Evolutionary conservation across 2,329 filamentous ascomycete genomes (phyloP).

Genomic region (Aspergillus clavatus): DNA sequence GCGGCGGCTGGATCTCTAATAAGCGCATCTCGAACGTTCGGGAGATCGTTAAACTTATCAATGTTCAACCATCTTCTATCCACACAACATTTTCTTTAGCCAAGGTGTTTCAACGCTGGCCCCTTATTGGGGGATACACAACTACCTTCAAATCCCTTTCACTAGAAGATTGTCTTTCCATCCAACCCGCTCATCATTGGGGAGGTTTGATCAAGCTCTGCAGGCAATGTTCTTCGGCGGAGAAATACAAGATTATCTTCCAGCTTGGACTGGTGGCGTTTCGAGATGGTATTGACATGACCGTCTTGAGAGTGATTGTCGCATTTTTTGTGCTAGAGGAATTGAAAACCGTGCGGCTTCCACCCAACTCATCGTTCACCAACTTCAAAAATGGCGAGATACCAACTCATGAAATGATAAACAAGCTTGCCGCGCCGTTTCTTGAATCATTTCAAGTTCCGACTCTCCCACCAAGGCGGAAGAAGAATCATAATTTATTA

Average conservation of each 20-base stretch:
- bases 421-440: background rate
- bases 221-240: slow-evolving; percentile 14
- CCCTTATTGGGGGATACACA: slow-evolving; percentile 38
- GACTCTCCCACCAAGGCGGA: slow-evolving; percentile 8
- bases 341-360: slow-evolving; percentile 37
- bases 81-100: slow-evolving; percentile 21
- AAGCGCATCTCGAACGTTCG: slow-evolving; percentile 13
- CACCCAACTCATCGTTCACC: slow-evolving; percentile 14
- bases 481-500: slow-evolving; percentile 6
- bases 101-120: slow-evolving; percentile 28
- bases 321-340: slow-evolving; percentile 42
- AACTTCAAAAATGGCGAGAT: background rate
- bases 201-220: slow-evolving; percentile 42
- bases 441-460: background rate
- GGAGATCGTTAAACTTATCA: slow-evolving; percentile 23
- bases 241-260: slow-evolving; percentile 40
- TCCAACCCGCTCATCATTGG: slow-evolving; percentile 40
- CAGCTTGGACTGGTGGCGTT: slow-evolving; percentile 45
- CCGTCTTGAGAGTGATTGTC: slow-evolving; percentile 41
- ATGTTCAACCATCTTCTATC: slow-evolving; percentile 18
- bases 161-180: slow-evolving; percentile 38
- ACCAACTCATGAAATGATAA: background rate
- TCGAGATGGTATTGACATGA: slow-evolving; percentile 34
- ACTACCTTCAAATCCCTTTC: slow-evolving; percentile 27
- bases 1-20: background rate